Percentiles rank a stretch among this genome's conserved stretches.
phyloP scores from a whole-genome alignment of 805 yeast genomes.

The Clavispora phyllophila region DNA sequence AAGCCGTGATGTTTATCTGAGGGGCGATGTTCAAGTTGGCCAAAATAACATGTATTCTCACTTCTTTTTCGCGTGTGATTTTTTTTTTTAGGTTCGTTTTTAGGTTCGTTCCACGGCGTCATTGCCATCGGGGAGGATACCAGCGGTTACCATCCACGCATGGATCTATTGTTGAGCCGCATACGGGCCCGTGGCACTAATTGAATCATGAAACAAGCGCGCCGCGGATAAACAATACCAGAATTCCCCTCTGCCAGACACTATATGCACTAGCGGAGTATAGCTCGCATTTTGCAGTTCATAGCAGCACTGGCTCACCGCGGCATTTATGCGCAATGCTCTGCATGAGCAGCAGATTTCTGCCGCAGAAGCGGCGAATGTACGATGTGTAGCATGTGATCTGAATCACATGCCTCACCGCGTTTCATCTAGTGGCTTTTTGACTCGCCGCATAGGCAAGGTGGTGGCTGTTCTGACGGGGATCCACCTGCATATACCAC shows the following conservation, averaged over 20 bases:
- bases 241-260: not conserved
- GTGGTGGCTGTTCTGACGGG: too few species aligned
- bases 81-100: not conserved
- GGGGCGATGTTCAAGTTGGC: too few species aligned
- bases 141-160: not conserved
- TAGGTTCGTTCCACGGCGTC: too few species aligned
- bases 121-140: too few species aligned
- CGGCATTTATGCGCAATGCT: not conserved
- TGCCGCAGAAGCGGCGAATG: not conserved
- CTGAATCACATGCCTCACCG: not conserved
- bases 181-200: not conserved
- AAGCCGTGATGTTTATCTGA: too few species aligned
- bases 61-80: not conserved
- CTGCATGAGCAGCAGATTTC: not conserved
- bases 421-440: too few species aligned
- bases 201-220: not conserved
- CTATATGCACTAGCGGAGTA: not conserved
- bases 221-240: not conserved
- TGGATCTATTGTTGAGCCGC: not conserved
- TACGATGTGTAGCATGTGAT: not conserved
- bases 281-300: not conserved
- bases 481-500: not conserved
- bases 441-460: too few species aligned
- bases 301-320: not conserved
- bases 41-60: too few species aligned